These are phyloP conservation scores for Cryptococcus sp. DNA, from an alignment of 1,284 basidiomycete species.

Conservation along the genomic window DNA sequence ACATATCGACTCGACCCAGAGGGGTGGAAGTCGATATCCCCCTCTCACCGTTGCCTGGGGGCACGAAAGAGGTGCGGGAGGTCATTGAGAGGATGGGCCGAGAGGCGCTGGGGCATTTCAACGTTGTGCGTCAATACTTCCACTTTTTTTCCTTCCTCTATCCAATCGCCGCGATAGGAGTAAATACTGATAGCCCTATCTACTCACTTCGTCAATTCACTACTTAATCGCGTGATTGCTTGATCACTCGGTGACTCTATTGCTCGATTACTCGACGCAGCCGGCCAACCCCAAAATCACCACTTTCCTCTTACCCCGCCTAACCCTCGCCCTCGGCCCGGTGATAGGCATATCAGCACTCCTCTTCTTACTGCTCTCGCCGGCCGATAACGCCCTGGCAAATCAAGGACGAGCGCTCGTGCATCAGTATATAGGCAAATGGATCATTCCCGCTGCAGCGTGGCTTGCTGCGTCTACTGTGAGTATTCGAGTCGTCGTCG, in stretches of 20 bases:
- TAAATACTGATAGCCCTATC: neutral
- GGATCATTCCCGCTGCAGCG: slow-evolving; percentile 19
- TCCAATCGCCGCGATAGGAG: neutral
- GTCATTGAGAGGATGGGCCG: slow-evolving; percentile 13
- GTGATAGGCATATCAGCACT: slow-evolving; percentile 12
- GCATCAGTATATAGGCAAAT: slow-evolving; percentile 18
- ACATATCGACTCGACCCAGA: slow-evolving; percentile 10
- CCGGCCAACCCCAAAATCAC: slow-evolving; percentile 14
- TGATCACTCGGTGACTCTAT: neutral
- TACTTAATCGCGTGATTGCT: too few relatives aligned
- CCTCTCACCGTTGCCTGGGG: slow-evolving; percentile 2
- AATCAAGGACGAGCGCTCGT: slow-evolving; percentile 10
- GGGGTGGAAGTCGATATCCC: slow-evolving; percentile 19
- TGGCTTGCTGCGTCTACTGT: slow-evolving; percentile 33
- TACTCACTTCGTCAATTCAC: neutral
- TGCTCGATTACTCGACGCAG: slow-evolving; percentile 1
- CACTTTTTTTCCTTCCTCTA: neutral
- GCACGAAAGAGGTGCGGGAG: slow-evolving; percentile 5
- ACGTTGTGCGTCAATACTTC: slow-evolving; percentile 18
- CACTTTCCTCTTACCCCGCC: slow-evolving; percentile 8
- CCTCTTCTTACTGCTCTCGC: slow-evolving; percentile 10
- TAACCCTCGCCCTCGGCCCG: neutral
- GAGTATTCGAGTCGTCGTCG: slow-evolving; percentile 11
- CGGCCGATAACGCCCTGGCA: slow-evolving; percentile 1
- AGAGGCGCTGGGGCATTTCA: slow-evolving; percentile 17